These are phyloP conservation scores for Cryptococcus sp. DNA, from an alignment of 1,284 basidiomycete genomes.

Conservation along the genomic window DNA sequence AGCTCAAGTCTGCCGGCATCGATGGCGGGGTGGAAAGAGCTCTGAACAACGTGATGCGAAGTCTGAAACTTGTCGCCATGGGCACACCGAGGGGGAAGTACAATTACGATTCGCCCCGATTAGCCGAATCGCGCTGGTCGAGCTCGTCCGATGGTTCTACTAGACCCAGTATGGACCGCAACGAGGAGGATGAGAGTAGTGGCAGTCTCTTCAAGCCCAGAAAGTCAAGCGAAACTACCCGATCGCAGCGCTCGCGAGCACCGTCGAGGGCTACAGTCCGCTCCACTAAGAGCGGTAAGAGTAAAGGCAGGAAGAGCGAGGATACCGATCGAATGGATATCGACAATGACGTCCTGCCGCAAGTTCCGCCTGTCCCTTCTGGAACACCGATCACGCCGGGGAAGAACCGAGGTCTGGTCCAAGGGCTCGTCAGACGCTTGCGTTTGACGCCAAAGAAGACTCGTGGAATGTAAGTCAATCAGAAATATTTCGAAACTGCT, in stretches of 20 bases:
- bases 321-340: slow-evolving; percentile 21
- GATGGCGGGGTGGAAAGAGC: slow-evolving; percentile 28
- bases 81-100: slow-evolving; percentile 14
- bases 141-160: slow-evolving; percentile 13
- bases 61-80: slow-evolving; percentile 22
- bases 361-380: slow-evolving; percentile 18
- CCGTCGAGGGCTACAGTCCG: slow-evolving; percentile 14
- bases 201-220: slow-evolving; percentile 24
- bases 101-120: slow-evolving; percentile 7
- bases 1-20: slow-evolving; percentile 19
- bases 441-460: slow-evolving; percentile 40
- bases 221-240: slow-evolving; percentile 30
- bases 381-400: slow-evolving; percentile 30
- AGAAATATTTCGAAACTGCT: not conserved
- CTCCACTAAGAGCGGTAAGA: slow-evolving; percentile 17
- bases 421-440: slow-evolving; percentile 30
- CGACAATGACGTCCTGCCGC: slow-evolving; percentile 19
- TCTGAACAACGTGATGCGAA: slow-evolving; percentile 34
- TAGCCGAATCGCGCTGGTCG: slow-evolving; percentile 35
- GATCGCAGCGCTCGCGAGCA: not conserved
- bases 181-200: slow-evolving; percentile 9
- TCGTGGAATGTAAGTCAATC: slow-evolving; percentile 5
- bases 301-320: slow-evolving; percentile 22
- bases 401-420: slow-evolving; percentile 29
- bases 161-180: not conserved